Evolutionary conservation across 1,284 basidiomycete genomes (phyloP).

Genomic region (Rhodotorula sp.): DNA sequence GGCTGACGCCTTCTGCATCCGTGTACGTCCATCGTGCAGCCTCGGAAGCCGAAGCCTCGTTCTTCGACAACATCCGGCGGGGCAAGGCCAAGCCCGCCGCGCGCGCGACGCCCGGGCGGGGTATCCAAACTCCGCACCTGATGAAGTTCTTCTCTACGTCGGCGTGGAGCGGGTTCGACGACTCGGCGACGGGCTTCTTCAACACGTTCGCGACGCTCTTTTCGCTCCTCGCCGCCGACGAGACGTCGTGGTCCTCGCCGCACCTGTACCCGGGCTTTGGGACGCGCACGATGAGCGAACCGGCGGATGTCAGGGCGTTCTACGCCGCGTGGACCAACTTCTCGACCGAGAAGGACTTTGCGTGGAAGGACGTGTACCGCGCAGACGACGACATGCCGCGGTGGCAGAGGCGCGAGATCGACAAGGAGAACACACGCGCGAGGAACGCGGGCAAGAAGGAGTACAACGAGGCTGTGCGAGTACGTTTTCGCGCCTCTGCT

Average conservation of each 20-base stretch:
- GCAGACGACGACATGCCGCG: constrained; percentile 81
- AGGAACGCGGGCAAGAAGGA: constrained; percentile 65
- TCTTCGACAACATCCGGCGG: constrained; percentile 33
- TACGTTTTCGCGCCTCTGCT: constrained; percentile 51
- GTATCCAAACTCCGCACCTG: constrained; percentile 70
- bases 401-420: constrained; percentile 84
- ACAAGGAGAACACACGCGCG: constrained; percentile 91
- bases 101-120: constrained; percentile 72
- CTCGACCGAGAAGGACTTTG: constrained; percentile 82
- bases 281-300: constrained; percentile 54
- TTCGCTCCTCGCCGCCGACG: constrained; percentile 78
- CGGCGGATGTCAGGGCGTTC: constrained; percentile 57
- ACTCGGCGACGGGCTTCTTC: constrained; percentile 77
- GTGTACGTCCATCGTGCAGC: constrained; percentile 43
- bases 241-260: constrained; percentile 54
- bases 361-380: constrained; percentile 86
- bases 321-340: constrained; percentile 89
- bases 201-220: constrained; percentile 89
- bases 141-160: constrained; percentile 80
- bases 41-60: constrained; percentile 71
- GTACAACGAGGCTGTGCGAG: constrained; percentile 88
- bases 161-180: constrained; percentile 70
- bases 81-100: constrained; percentile 36
- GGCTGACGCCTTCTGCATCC: no score
- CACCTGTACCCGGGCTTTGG: constrained; percentile 80